Evolutionary conservation across 2,329 filamentous ascomycete genomes (phyloP), one percentile per base, ranked within the genome.

Genomic region (Bipolaris cookei): DNA sequence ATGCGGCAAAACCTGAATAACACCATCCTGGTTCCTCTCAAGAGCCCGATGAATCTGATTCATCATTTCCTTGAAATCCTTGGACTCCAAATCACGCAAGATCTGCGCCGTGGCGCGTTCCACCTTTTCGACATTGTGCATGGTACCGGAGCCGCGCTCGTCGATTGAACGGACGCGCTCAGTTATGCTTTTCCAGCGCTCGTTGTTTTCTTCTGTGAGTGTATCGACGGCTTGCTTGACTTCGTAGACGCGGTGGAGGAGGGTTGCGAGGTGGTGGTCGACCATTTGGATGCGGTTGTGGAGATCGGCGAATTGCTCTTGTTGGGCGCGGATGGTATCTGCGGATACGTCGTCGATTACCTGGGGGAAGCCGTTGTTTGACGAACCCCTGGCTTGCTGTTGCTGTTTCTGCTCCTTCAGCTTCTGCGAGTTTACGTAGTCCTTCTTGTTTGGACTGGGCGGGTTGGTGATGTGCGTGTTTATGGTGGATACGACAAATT

Each of bases 241-340:
- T 64, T 83, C 83, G 18, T 82, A 82, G 39, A 92, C 79, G 68
- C 90, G 87, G 76, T 91, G 88, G 75, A 86, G 87, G 56, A 91
- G 81, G 65, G 81, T 83, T 75, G 93, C 91, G 16, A 98, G 80
- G 30, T 92, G 90, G 79, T 90, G 42, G n/a, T 86, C 87, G 56
- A 91, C 81, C 65, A 81, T 83, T 75, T 93, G 91, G 16, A 98
- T 80, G 30, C 92, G 90, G 79, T 90, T 90, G 80, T 96, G 90
- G 13, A 98, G 83, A 73, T 97, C 93, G 32, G 84, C 83, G 72
- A 97, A 94, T 76, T 97, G 92, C 52, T 82, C 76, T 62, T 80
- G 69, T 23, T 79, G 75, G 21, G 74, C 77, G 32, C 76, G 77
- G 68, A 82, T 79, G 49, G 67, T 77, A 6, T 78, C 77, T 37